Evolutionary conservation across 768 basidiomycete species (phyloP), one percentile per base, ranked within the genome.

Genomic region (Lentinus brumalis): DNA sequence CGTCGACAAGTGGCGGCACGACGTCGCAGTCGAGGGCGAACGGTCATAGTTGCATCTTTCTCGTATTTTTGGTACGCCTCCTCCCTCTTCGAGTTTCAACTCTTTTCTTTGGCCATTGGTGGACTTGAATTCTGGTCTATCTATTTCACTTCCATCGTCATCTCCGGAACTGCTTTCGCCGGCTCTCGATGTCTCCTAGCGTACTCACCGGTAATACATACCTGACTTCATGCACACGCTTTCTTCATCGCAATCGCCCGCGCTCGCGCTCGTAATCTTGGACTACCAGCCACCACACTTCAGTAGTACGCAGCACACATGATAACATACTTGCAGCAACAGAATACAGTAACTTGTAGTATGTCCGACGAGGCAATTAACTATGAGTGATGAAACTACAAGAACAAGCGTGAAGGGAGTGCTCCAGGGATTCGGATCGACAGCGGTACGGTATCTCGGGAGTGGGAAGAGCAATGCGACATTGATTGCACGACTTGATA

Each of bases 1-100:
- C 4, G 91, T 94, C 30, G 92, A 94, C 71, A 83, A 83, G 61
- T 94, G 92, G 92, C 84, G 92, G 64, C 86, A 82, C 62, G 85
- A 91, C 66, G 89, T 94, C 47, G 86, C 83, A 16, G 84, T 88
- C 11, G 89, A 89, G 65, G 87, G 86, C n/a, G 79, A 84, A 58
- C 68, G 62, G 41, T 73, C 56, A 61, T 65, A 46, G 32, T 53
- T 11, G 16, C 40, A 8, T 46, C 39, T 47, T 30, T 18, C 32
- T 16, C 39, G 3, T 39, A 51, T 62, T 12, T 12, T 7, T 7
- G 11, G 46, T 21, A 18, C 35, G 16, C 31, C 5, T 16, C 15
- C 12, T 52, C 31, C 14, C 21, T 26, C 21, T 11, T 10, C 38
- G 16, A 14, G 8, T 8, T 30, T 55, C 38, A 42, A 35, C 45